These are phyloP conservation scores for Poa annua DNA, from an alignment of 176 grass and related monocot species.

Conservation along the genomic window DNA sequence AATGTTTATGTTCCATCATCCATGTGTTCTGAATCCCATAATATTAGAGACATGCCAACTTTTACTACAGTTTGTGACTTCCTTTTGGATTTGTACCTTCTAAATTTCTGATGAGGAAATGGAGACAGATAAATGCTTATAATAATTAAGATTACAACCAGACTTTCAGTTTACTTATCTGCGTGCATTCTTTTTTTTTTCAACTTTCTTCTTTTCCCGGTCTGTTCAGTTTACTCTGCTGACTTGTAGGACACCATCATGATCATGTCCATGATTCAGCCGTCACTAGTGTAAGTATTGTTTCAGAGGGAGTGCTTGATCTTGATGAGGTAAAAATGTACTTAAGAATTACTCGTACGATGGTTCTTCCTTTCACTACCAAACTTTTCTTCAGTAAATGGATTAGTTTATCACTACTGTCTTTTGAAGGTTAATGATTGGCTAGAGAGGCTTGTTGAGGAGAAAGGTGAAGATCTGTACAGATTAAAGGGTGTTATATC, in stretches of 20 bases:
- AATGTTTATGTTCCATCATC: background rate
- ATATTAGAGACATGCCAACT: background rate
- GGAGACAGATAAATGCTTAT: background rate
- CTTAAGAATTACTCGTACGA: background rate
- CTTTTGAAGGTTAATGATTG: conserved; percentile 65
- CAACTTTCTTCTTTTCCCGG: background rate
- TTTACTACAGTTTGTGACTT: background rate
- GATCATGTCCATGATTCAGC: conserved; percentile 70
- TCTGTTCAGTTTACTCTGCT: conserved; percentile 29
- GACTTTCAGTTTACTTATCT: background rate
- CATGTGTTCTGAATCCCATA: background rate
- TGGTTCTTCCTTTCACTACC: background rate
- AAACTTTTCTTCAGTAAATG: background rate
- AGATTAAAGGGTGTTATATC: conserved; percentile 77
- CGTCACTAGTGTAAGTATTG: conserved; percentile 74
- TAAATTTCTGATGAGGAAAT: conserved; percentile 7
- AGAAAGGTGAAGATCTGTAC: conserved; percentile 77
- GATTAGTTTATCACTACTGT: conserved; percentile 3
- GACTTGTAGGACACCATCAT: conserved; percentile 57
- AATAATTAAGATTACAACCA: conserved; percentile 1
- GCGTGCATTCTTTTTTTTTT: background rate
- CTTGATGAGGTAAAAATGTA: conserved; percentile 69
- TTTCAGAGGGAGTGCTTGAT: conserved; percentile 68
- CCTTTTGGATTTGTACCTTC: conserved; percentile 8
- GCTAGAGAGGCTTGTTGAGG: conserved; percentile 70